Percentiles rank a stretch among this genome's conserved stretches.
Conservation (phyloP, 148 eudicot genomes). For the Tetragonia tetragonoides region DNA sequence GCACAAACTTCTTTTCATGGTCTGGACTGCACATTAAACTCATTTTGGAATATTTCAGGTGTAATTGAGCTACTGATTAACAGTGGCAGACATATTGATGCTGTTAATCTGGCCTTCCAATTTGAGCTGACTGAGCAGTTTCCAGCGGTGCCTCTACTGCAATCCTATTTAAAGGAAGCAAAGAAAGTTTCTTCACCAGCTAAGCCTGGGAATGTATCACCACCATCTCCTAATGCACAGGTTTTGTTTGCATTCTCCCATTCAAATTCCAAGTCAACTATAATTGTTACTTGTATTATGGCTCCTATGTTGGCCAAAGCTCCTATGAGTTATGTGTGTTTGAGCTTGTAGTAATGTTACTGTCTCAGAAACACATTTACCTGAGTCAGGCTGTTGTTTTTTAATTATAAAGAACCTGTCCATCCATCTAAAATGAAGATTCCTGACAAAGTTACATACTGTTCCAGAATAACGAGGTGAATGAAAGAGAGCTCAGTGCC, state of each 20-base stretch:
- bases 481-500: slow-evolving; percentile 81
- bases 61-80: slow-evolving; percentile 81
- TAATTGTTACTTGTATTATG: neutral
- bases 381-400: too few species aligned
- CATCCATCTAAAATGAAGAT: too few species aligned
- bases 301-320: neutral
- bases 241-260: slow-evolving; percentile 31
- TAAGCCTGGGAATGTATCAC: slow-evolving; percentile 58
- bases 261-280: neutral
- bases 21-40: slow-evolving; percentile 10
- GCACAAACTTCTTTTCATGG: neutral
- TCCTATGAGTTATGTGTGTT: neutral
- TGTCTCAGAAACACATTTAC: neutral
- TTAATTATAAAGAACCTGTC: too few species aligned
- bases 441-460: slow-evolving; percentile 1
- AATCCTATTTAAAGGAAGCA: slow-evolving; percentile 78
- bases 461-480: slow-evolving; percentile 61
- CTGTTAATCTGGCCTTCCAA: slow-evolving; percentile 92
- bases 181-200: slow-evolving; percentile 55
- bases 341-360: too few species aligned
- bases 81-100: slow-evolving; percentile 92
- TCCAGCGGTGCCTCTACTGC: slow-evolving; percentile 71
- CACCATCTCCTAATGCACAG: slow-evolving; percentile 61
- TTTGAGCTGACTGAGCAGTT: slow-evolving; percentile 87
- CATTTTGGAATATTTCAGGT: slow-evolving; percentile 42